Evolutionary conservation across 306 rosid genomes (phyloP), one percentile per base, ranked within the genome.

Genomic region (Casuarina glauca): DNA sequence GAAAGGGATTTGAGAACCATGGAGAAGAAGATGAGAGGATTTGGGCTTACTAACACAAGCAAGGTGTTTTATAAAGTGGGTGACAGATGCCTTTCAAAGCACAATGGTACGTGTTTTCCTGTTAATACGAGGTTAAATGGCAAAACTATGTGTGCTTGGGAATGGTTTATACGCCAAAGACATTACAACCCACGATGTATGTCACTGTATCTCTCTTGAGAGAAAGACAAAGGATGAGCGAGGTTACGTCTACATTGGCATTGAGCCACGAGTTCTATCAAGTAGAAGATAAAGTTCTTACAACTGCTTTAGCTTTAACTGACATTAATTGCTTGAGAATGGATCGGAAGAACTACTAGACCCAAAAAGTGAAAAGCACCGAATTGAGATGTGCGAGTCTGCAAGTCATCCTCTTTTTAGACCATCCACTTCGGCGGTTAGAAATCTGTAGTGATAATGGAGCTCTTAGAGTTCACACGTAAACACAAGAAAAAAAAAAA

Each of bases 31-130:
- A 72, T 74, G 36, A 38, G 68, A 80, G 77, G 77, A 43, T 77
- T 46, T 81, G 79, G 79, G 85, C 60, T 89, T 73, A 55, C 41
- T 78, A 63, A 46, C 74, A 67, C 76, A 86, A 84, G 87, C 84
- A 77, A 81, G 52, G 50, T 44, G 41, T 62, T 67, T 32, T 53
- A 70, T 73, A 16, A 71, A 74, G 32, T 26, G 32, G 32, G 32
- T 26, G 32, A 26, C 32, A 73, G 6, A 35, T 26, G 19, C 54
- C 8, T 45, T 32, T 0, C 4, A 41, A 46, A 70, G 67, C 7
- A 52, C 44, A 57, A 54, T 3, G 26, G 57, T 10, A 38, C 12
- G 36, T 41, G 35, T 8, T 67, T 35, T 43, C 49, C 48, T 71
- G 83, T 81, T 60, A 73, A 87, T 54, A 69, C 76, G 70, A 70